Conservation (phyloP, 495 filamentous ascomycete species). For the Platismatia glauca region DNA sequence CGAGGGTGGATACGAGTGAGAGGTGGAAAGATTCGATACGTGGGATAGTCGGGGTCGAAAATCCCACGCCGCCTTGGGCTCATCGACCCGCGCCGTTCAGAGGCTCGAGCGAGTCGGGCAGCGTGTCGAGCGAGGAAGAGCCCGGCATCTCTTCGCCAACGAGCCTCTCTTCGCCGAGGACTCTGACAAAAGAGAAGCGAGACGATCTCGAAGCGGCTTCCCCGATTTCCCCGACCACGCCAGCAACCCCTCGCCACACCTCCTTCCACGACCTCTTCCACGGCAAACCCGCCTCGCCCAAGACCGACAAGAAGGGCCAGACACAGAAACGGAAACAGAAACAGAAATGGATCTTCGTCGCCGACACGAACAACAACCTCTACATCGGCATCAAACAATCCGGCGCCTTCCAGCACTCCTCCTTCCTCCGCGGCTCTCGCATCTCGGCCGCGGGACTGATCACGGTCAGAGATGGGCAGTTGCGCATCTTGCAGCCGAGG, state of each 20-base stretch:
- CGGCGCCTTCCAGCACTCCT: conserved; percentile 83
- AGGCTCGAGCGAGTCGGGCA: conserved; percentile 18
- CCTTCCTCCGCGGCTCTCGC: conserved; percentile 72
- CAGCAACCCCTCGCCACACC: background rate
- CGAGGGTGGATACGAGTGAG: conserved; percentile 63
- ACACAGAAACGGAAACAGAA: conserved; percentile 8
- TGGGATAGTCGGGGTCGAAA: conserved; percentile 62
- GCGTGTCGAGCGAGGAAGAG: conserved; percentile 8
- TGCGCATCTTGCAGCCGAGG: conserved; percentile 43
- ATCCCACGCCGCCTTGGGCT: conserved; percentile 44
- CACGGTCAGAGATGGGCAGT: conserved; percentile 68
- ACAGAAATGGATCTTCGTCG: conserved; percentile 33
- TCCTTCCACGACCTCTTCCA: conserved; percentile 11
- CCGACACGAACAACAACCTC: conserved; percentile 75
- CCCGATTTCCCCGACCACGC: background rate
- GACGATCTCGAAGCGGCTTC: background rate
- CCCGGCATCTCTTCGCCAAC: conserved; percentile 1
- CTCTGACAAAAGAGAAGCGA: background rate
- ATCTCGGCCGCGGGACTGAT: conserved; percentile 80
- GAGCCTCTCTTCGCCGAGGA: background rate
- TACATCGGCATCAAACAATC: conserved; percentile 88
- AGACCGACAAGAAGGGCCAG: conserved; percentile 1
- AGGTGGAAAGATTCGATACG: conserved; percentile 69
- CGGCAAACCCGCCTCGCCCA: background rate
- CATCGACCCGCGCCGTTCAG: conserved; percentile 18